Evolutionary conservation across 768 basidiomycete species (phyloP).

Genomic region (Xerocomus potaroensis): DNA sequence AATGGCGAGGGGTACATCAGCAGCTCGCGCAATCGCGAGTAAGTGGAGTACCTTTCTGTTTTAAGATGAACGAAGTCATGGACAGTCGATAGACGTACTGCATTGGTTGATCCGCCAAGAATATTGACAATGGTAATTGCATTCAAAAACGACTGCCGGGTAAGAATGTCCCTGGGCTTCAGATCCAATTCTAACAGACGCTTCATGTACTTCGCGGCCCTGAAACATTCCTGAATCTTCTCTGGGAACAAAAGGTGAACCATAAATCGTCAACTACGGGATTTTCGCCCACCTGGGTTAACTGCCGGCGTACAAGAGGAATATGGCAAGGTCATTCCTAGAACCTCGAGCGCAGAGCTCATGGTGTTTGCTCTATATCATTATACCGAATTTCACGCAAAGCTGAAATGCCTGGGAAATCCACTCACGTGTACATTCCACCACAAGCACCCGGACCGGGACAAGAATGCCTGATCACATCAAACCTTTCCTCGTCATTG

Average conservation of each 20-base stretch:
- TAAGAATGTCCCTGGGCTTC: conserved; percentile 77
- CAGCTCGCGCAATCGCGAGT: conserved; percentile 80
- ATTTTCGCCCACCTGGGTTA: conserved; percentile 48
- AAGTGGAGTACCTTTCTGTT: conserved; percentile 66
- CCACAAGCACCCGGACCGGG: conserved; percentile 84
- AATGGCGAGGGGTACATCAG: conserved; percentile 67
- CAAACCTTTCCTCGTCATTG: conserved; percentile 73
- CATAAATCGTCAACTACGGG: not conserved
- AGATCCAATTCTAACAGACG: conserved; percentile 70
- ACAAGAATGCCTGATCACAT: conserved; percentile 82
- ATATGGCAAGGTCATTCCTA: conserved; percentile 84
- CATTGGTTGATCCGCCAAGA: conserved; percentile 85
- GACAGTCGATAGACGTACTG: conserved; percentile 42
- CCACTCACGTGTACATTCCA: conserved; percentile 76
- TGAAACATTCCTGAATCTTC: conserved; percentile 79
- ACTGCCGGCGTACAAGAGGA: conserved; percentile 71
- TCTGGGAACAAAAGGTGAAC: conserved; percentile 36
- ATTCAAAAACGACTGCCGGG: conserved; percentile 72
- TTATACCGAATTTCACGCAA: not conserved
- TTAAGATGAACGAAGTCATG: conserved; percentile 5
- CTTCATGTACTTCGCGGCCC: conserved; percentile 73
- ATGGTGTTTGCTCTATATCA: conserved; percentile 72
- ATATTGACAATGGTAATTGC: conserved; percentile 77
- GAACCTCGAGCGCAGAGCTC: conserved; percentile 78
- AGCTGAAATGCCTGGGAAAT: not conserved